A percentile compares a stretch with the other conserved stretches of the same genome.
Conservation (phyloP, 208 protist genomes). For the Trypanosoma caninum region DNA sequence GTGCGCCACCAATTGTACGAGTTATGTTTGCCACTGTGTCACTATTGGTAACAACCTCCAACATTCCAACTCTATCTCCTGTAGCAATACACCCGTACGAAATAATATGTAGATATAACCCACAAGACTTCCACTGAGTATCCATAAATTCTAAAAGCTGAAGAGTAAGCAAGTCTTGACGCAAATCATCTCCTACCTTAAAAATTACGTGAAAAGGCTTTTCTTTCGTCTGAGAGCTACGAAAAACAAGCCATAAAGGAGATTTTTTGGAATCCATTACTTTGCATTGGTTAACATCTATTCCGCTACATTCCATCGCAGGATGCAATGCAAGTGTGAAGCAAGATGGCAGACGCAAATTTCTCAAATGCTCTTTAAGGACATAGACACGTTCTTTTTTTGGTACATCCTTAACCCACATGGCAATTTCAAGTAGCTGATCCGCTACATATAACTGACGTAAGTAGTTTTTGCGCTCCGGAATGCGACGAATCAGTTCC, state of each 20-base stretch:
- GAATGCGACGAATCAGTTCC: constrained; percentile 66
- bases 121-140: constrained; percentile 82
- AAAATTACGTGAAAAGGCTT: constrained; percentile 76
- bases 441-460: constrained; percentile 59
- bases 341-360: constrained; percentile 45
- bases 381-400: constrained; percentile 51
- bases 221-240: constrained; percentile 69
- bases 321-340: constrained; percentile 73
- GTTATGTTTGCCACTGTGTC: constrained; percentile 92
- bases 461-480: constrained; percentile 45
- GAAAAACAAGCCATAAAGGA: constrained; percentile 91
- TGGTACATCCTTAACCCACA: constrained; percentile 45
- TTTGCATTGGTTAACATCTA: constrained; percentile 89
- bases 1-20: constrained; percentile 48
- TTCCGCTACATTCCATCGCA: constrained; percentile 58
- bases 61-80: constrained; percentile 79
- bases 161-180: constrained; percentile 93
- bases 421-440: constrained; percentile 49
- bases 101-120: constrained; percentile 83
- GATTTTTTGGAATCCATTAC: constrained; percentile 93
- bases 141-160: constrained; percentile 94
- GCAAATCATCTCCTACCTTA: constrained; percentile 92
- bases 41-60: constrained; percentile 93
- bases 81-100: constrained; percentile 83
- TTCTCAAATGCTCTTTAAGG: constrained; percentile 39